phyloP scores from a whole-genome alignment of 495 filamentous ascomycete genomes.

The Aspergillus asperescens region DNA sequence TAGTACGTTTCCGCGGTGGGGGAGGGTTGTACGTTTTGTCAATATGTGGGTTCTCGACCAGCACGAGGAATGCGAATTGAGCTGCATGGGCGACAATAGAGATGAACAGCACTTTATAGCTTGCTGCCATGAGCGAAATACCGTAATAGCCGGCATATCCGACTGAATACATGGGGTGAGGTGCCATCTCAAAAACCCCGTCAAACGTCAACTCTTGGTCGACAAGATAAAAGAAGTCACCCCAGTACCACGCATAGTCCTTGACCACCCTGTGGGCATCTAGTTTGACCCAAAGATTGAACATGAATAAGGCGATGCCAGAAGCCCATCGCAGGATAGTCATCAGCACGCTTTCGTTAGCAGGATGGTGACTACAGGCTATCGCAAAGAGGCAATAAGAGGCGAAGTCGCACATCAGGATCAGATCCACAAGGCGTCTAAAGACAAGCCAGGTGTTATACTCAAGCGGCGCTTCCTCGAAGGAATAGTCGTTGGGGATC shows the following conservation, averaged over 20 bases:
- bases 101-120: constrained; percentile 94
- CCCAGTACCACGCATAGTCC: constrained; percentile 99
- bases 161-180: constrained; percentile 98
- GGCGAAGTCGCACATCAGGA: constrained; percentile 96
- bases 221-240: constrained; percentile 98
- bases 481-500: constrained; percentile 88
- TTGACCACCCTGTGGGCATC: constrained; percentile 98
- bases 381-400: constrained; percentile 95
- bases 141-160: constrained; percentile 98
- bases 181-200: constrained; percentile 98
- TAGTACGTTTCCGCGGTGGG: constrained; percentile 59
- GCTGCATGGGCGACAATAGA: constrained; percentile 92
- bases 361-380: constrained; percentile 72
- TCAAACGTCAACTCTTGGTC: constrained; percentile 98
- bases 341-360: constrained; percentile 62
- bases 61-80: constrained; percentile 84
- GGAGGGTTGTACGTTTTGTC: constrained; percentile 96
- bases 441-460: constrained; percentile 99
- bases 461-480: constrained; percentile 88
- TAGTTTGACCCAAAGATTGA: constrained; percentile 98
- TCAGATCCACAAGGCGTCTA: constrained; percentile 87
- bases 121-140: constrained; percentile 97
- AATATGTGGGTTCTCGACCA: constrained; percentile 95
- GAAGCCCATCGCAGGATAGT: constrained; percentile 71
- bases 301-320: constrained; percentile 75